These are phyloP conservation scores for Camellia japonica DNA, from an alignment of 148 eudicot species.

Conservation along the genomic window DNA sequence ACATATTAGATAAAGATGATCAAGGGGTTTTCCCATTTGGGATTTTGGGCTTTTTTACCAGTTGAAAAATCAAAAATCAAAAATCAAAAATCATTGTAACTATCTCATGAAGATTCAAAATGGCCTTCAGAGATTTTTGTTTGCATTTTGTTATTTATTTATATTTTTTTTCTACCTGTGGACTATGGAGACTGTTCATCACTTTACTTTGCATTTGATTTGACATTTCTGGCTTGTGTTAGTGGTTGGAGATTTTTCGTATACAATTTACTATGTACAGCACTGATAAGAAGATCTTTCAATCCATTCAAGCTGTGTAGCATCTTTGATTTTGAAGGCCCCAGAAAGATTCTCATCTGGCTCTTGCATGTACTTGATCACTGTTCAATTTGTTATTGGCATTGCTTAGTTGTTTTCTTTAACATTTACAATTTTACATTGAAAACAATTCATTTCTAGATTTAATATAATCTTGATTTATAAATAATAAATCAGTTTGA, in stretches of 20 bases:
- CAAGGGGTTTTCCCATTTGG: background rate
- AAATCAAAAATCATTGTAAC: no score
- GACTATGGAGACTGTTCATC: background rate
- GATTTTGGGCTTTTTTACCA: background rate
- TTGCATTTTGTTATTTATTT: background rate
- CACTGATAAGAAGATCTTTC: background rate
- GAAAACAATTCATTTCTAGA: background rate
- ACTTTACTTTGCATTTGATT: background rate
- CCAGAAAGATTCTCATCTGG: background rate
- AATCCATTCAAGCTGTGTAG: constrained; percentile 1
- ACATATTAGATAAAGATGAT: no score
- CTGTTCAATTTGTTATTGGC: background rate
- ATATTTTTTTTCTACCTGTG: background rate
- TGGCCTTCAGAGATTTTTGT: background rate
- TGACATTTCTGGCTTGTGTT: background rate
- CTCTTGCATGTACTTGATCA: background rate
- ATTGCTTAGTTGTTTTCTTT: constrained; percentile 3
- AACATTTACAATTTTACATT: background rate
- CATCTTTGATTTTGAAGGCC: background rate
- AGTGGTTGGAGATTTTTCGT: constrained; percentile 1
- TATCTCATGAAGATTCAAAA: no score
- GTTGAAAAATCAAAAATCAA: no score
- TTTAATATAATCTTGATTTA: background rate
- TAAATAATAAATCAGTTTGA: background rate
- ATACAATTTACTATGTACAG: background rate